Percentiles rank a stretch among this genome's conserved stretches.
phyloP scores from a whole-genome alignment of 257 asterid genomes.

The Solanum megistacrolobum region DNA sequence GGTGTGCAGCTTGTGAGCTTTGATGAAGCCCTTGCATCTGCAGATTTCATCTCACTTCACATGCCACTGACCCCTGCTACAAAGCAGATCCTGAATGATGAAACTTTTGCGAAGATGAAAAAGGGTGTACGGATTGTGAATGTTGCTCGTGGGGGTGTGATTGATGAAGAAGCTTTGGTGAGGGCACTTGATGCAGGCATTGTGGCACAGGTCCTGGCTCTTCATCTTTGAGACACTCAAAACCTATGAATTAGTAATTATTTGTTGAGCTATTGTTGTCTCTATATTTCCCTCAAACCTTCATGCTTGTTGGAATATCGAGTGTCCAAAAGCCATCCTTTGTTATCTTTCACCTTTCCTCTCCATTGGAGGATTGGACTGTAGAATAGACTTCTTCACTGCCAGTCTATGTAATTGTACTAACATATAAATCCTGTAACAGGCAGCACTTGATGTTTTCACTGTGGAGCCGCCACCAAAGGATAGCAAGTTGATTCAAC shows the following conservation, averaged over 20 bases:
- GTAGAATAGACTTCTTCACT: neutral
- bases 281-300: neutral
- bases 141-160: constrained; percentile 98
- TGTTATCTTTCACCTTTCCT: neutral
- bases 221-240: neutral
- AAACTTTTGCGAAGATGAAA: constrained; percentile 87
- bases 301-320: neutral
- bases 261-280: neutral
- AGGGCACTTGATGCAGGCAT: constrained; percentile 84
- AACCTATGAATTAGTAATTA: neutral
- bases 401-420: neutral
- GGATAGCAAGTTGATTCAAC: constrained; percentile 72
- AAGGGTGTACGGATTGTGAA: constrained; percentile 80
- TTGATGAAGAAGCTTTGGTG: constrained; percentile 90
- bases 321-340: neutral
- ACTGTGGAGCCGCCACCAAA: constrained; percentile 87
- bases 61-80: constrained; percentile 93
- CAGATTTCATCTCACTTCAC: constrained; percentile 87
- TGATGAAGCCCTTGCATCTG: constrained; percentile 66
- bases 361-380: neutral
- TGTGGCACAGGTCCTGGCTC: constrained; percentile 70
- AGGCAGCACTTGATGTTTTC: constrained; percentile 99
- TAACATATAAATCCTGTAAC: constrained; percentile 3
- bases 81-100: constrained; percentile 60
- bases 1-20: constrained; percentile 91